Evolutionary conservation across 1,284 basidiomycete species (phyloP), one percentile per base, ranked within the genome.

Genomic region (Sanguinoderma infundibulare): DNA sequence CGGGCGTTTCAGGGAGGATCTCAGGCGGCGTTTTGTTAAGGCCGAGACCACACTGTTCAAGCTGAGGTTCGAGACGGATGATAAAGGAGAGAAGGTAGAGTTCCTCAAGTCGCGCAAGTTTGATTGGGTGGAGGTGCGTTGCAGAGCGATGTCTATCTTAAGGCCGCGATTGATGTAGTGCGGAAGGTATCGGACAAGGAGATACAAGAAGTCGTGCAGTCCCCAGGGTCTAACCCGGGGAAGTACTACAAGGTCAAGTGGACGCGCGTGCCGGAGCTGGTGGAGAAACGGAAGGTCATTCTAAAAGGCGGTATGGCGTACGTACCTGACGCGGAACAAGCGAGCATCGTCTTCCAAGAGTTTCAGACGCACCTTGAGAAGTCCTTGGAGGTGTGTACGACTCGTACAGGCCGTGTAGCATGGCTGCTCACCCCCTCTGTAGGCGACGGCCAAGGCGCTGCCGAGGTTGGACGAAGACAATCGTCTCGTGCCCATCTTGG

Each of bases 381-480:
- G 61, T 90, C 91, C 15, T 83, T 99, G 35, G 91, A 97, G 79
- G 94, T 94, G 66, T 62, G 82, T 71, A 6, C 24, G 26, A 8
- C 6, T 35, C 12, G 30, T 35, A 15, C 24, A 2, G 24, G 42
- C 42, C 53, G 46, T 28, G 28, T 40, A 32, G 9, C 55, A n/a
- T 20, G 35, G 46, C n/a, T 28, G 34, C 50, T 58, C 58, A 57
- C 59, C 62, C 58, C 60, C 52, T 53, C 5, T 35, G n/a, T 66
- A 96, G 94, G 74, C 87, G 67, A 98, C 97, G 10, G 90, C 96
- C 10, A 92, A 91, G 73, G 88, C 90, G 26, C 83, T 99, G 5
- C 96, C 96, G 1, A 87, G 95, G n/a, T 81, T 99, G 55, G 97
- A 99, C 69, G 97, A 98, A 76, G 98, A 99, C 73, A 92, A 91